Evolutionary conservation across 768 basidiomycete genomes (phyloP).

Genomic region (Xanthoconium stramineum): DNA sequence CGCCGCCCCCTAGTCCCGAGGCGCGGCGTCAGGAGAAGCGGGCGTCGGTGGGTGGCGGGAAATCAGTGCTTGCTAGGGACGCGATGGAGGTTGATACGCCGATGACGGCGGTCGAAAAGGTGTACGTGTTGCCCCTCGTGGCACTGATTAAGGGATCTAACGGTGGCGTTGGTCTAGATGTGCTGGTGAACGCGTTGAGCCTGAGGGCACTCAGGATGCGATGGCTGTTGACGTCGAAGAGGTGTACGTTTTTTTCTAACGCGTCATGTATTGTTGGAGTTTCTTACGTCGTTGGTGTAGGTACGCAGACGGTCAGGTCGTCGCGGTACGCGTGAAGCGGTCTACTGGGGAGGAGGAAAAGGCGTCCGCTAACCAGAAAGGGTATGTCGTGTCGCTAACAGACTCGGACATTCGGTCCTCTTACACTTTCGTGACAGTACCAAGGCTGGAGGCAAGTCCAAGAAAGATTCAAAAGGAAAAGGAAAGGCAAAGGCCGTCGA

Average conservation of each 20-base stretch:
- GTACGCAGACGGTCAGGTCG: neutral
- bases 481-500: neutral
- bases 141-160: too few species aligned
- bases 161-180: too few species aligned
- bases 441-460: neutral
- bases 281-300: neutral
- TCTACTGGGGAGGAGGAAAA: neutral
- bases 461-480: neutral
- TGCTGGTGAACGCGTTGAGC: too few species aligned
- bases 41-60: neutral
- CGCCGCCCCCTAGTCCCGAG: neutral
- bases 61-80: neutral
- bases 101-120: neutral
- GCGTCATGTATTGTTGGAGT: too few species aligned
- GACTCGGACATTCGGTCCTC: neutral
- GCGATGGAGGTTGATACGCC: neutral
- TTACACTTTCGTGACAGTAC: neutral
- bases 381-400: too few species aligned
- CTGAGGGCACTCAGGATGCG: too few species aligned
- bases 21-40: neutral
- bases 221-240: too few species aligned
- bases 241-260: too few species aligned
- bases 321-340: neutral
- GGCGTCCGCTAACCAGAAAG: too few species aligned
- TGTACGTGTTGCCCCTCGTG: neutral